phyloP scores from a whole-genome alignment of 139 green algal species.

The Tetradesmus obliquus region DNA sequence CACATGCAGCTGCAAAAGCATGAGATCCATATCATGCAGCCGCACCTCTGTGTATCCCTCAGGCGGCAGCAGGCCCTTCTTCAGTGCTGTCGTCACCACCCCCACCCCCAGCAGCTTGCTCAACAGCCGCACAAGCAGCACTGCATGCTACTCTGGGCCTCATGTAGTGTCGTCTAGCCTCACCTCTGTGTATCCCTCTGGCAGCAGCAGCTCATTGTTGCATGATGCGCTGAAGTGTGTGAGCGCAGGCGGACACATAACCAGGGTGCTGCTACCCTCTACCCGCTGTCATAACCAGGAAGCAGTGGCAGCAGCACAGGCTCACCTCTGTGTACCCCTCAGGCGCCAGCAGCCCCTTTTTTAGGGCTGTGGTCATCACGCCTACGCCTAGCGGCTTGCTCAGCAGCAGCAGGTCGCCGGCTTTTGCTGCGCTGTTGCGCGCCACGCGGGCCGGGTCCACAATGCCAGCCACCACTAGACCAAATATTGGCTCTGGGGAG shows the following conservation, averaged over 20 bases:
- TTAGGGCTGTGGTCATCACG: slow-evolving; percentile 56
- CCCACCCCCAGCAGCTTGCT: slow-evolving; percentile 59
- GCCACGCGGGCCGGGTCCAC: slow-evolving; percentile 41
- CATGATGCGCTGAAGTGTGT: too few relatives aligned
- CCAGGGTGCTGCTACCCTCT: too few relatives aligned
- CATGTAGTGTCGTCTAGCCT: too few relatives aligned
- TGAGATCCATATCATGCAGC: too few relatives aligned
- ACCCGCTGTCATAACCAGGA: too few relatives aligned
- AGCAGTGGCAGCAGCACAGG: too few relatives aligned
- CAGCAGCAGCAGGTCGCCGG: slow-evolving; percentile 52
- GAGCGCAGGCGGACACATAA: too few relatives aligned
- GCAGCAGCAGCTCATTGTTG: too few relatives aligned
- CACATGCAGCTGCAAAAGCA: too few relatives aligned
- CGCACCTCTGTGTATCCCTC: slow-evolving; percentile 28
- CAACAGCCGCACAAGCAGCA: slow-evolving; percentile 58
- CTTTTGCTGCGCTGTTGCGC: slow-evolving; percentile 46
- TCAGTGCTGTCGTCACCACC: slow-evolving; percentile 56
- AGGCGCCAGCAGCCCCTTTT: slow-evolving; percentile 52
- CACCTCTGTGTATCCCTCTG: too few relatives aligned
- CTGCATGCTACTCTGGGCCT: too few relatives aligned
- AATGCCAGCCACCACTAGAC: slow-evolving; percentile 51
- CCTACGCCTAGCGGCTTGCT: slow-evolving; percentile 60
- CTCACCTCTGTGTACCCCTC: slow-evolving; percentile 48
- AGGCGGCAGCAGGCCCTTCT: slow-evolving; percentile 53
- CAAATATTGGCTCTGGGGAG: slow-evolving; percentile 55